A percentile compares a stretch with the other conserved stretches of the same genome.
Evolutionary conservation across 257 asterid genomes (phyloP).

Genomic region (Nicotiana paniculata): DNA sequence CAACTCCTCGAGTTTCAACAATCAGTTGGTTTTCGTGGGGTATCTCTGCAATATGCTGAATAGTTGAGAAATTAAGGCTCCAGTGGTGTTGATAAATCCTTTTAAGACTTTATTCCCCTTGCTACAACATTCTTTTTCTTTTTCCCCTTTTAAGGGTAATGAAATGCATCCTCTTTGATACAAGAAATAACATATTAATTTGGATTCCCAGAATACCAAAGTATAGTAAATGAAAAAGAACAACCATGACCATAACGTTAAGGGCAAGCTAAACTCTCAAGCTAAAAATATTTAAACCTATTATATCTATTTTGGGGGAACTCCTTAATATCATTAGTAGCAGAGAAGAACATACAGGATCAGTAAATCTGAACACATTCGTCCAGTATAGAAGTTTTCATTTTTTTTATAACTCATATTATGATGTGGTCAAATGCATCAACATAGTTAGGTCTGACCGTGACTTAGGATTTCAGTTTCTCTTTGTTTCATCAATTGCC

Average conservation of each 20-base stretch:
- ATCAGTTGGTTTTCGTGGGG: conserved; percentile 64
- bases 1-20: conserved; percentile 47
- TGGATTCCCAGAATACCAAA: not conserved
- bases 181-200: not conserved
- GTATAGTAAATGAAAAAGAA: not conserved
- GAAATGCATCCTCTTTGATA: not conserved
- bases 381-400: not conserved
- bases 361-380: not conserved
- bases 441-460: not conserved
- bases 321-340: not conserved
- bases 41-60: conserved; percentile 83
- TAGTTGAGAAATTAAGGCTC: not conserved
- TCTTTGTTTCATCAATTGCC: not conserved
- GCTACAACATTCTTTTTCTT: not conserved
- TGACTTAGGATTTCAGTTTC: not conserved
- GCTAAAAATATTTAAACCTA: not conserved
- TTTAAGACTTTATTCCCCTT: not conserved
- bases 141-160: not conserved
- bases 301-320: not conserved
- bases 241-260: not conserved
- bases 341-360: not conserved
- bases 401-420: not conserved
- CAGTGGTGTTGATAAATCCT: not conserved
- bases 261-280: not conserved
- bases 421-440: not conserved